These are phyloP conservation scores for Hibiscus trionum DNA, from an alignment of 345 rosid genomes.

Conservation along the genomic window DNA sequence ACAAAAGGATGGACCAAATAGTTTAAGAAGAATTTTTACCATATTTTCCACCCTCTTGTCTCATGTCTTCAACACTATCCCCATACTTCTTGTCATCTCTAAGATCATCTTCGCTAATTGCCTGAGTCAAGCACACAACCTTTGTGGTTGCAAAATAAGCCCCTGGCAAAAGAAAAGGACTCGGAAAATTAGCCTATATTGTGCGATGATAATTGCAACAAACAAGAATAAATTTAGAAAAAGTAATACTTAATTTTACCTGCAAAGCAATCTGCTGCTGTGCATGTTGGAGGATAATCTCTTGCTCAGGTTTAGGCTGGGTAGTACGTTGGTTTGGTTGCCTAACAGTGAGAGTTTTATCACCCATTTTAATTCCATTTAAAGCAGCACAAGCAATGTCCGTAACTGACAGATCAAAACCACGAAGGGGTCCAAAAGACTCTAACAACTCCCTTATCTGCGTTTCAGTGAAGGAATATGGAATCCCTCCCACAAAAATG, in stretches of 20 bases:
- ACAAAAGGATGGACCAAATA: not conserved
- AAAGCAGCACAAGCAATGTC: constrained; percentile 95
- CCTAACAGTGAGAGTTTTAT: constrained; percentile 91
- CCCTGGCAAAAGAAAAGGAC: constrained; percentile 32
- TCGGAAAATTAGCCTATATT: not conserved
- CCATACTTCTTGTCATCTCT: constrained; percentile 73
- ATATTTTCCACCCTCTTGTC: constrained; percentile 71
- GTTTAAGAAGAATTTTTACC: constrained; percentile 45
- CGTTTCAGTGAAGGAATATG: constrained; percentile 80
- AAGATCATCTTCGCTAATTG: constrained; percentile 69
- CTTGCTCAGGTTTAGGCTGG: constrained; percentile 97
- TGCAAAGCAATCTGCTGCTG: constrained; percentile 97
- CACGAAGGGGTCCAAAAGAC: constrained; percentile 83
- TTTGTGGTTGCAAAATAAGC: constrained; percentile 75
- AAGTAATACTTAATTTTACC: constrained; percentile 29
- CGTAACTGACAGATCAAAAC: constrained; percentile 89
- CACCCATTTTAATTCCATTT: constrained; percentile 97
- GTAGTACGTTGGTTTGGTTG: constrained; percentile 79
- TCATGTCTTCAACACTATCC: constrained; percentile 88
- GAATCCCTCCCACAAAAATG: constrained; percentile 92
- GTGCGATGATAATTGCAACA: not conserved
- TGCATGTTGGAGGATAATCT: constrained; percentile 72
- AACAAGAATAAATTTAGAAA: not conserved
- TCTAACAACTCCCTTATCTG: constrained; percentile 95
- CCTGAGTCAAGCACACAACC: constrained; percentile 88